phyloP scores from a whole-genome alignment of 345 rosid species.

The Brassica incana region DNA sequence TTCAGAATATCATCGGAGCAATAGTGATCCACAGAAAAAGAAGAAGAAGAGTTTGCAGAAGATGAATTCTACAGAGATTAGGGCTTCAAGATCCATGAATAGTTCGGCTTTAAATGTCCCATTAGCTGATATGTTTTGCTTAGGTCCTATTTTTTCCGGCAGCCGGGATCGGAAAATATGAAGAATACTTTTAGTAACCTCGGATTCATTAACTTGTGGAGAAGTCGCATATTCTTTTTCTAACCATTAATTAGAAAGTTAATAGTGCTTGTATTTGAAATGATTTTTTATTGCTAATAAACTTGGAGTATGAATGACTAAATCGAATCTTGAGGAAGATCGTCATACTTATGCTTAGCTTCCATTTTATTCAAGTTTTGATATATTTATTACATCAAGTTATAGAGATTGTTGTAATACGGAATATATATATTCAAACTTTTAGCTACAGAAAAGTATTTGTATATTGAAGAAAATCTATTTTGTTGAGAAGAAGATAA shows the following conservation, averaged over 20 bases:
- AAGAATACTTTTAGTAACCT: not conserved
- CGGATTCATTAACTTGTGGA: not conserved
- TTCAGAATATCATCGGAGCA: conserved; percentile 26
- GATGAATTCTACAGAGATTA: conserved; percentile 30
- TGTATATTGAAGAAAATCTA: not conserved
- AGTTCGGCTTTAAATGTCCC: conserved; percentile 35
- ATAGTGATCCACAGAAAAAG: conserved; percentile 28
- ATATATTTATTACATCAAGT: not conserved
- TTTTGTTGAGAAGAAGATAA: not conserved
- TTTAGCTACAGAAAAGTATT: not conserved
- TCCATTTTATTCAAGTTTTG: not conserved
- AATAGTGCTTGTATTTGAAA: not conserved
- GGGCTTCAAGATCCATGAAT: conserved; percentile 27
- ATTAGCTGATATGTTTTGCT: conserved; percentile 41
- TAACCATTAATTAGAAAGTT: not conserved
- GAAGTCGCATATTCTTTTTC: not conserved
- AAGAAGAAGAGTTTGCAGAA: conserved; percentile 38
- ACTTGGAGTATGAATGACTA: not conserved
- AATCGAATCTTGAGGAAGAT: not conserved
- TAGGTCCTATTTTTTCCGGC: conserved; percentile 33
- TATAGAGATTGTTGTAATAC: conserved; percentile 1
- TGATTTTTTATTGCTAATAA: not conserved
- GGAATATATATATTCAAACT: not conserved
- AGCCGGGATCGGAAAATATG: conserved; percentile 13
- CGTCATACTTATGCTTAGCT: not conserved